A percentile compares a stretch with the other conserved stretches of the same genome.
Conservation (phyloP, 148 eudicot species). For the Rhododendron simsii region DNA sequence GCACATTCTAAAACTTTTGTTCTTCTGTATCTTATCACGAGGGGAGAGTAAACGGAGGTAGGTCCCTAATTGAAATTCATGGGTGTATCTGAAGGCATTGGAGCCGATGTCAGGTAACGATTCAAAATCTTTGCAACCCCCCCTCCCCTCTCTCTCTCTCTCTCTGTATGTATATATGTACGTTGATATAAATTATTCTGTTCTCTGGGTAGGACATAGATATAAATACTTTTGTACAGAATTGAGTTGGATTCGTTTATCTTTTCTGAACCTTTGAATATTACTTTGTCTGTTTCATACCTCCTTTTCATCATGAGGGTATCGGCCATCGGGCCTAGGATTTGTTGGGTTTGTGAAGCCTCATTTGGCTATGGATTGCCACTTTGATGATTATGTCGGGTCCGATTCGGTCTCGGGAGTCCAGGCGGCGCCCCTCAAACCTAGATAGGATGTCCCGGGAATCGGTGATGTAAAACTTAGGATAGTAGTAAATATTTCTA, state of each 20-base stretch:
- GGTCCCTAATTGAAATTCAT: not conserved
- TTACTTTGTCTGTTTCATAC: no score
- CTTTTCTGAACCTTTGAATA: not conserved
- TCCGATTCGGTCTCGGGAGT: no score
- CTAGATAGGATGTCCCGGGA: no score
- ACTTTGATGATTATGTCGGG: not conserved
- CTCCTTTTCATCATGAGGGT: not conserved
- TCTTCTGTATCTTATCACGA: not conserved
- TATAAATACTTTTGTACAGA: not conserved
- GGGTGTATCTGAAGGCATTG: conserved; percentile 28
- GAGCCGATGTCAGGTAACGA: conserved; percentile 27
- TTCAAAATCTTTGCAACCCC: not conserved
- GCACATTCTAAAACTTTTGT: not conserved
- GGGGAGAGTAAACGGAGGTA: no score
- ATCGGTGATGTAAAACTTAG: no score
- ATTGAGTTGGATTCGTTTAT: not conserved
- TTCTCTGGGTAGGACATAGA: not conserved
- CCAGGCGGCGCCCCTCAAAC: no score
- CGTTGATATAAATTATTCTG: not conserved
- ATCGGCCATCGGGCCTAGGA: not conserved
- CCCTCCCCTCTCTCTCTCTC: no score
- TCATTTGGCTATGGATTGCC: no score
- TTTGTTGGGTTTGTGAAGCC: not conserved
- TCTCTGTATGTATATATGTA: not conserved
- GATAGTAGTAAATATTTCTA: no score